Evolutionary conservation across 306 rosid species (phyloP), one percentile per base, ranked within the genome.

Genomic region (Castanospermum australe): DNA sequence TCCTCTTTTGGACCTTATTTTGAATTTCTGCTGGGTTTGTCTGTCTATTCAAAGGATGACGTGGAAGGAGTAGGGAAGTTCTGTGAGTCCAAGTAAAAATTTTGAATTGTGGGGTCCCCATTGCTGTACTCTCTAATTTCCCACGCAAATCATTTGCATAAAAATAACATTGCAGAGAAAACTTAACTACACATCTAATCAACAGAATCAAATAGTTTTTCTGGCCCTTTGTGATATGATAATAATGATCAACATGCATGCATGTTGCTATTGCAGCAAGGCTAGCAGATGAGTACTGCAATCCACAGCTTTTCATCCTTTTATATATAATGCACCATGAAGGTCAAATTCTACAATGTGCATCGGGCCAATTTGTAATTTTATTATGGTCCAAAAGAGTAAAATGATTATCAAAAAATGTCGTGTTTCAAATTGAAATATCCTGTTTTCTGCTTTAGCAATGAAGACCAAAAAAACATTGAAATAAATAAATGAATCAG

Each of bases 41-140:
- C 91, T 83, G 85, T 79, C 88, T 89, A 84, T 92, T 89, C 96
- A 86, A 89, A 89, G 91, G 83, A 78, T 82, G 83, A 83, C 67
- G 88, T 79, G 85, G 75, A 84, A 81, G 82, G 83, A 83, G n/a
- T n/a, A n/a, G 52, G 35, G 74, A 76, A 81, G 80, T 84, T 54
- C 81, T 68, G 73, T 67, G 75, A 68, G 17, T 64, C 35, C 71
- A 80, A 63, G 81, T 75, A 47, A 84, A 69, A 10, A 6, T 48
- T 85, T 86, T 67, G 82, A 89, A 73, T 45, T 70, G 71, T 79
- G 79, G 79, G 87, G 86, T 15, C 79, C 83, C 67, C 41, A 4
- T 30, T 47, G 17, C 21, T 76, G 75, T 71, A 51, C 55, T 79
- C 71, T 48, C 22, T 36, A 79, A 4, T 52, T 71, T 69, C 51